Base-by-base conservation (phyloP, 2,329 filamentous ascomycete genomes). In the Coniochaeta prunicola region DNA sequence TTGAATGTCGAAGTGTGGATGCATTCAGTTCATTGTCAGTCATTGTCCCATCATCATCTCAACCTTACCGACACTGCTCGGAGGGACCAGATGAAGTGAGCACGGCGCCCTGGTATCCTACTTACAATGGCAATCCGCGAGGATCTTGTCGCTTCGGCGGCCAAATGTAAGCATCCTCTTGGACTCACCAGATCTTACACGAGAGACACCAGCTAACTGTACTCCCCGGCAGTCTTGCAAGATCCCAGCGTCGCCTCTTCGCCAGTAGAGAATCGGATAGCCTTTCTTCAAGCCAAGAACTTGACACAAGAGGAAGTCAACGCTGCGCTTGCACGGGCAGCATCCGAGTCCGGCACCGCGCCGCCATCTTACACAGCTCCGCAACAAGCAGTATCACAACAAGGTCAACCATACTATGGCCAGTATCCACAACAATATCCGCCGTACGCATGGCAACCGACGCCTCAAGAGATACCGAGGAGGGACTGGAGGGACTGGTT, bases 401-500 rank as follows among this genome's bases (percentile, higher is more conserved):
- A 75, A 62, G 74, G 76, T 38, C 70, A 63, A 58, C 71, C 73
- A 54, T 77, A 77, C 63, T 78, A 80, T 66, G 75, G 74, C 48
- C 53, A 72, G 57, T 81, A 81, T 58, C 74, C 75, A 58, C 71
- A 78, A 56, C 80, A 79, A 61, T 76, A 80, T 60, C 76, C 72
- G 21, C 74, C 75, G 1, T 78, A 79, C 59, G 76, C 80, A 64
- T 87, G 83, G 83, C 83, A 84, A 67, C 78, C 78, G 31, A 76
- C 74, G 30, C 73, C 80, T 8, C 78, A 83, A 3, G 78, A 82
- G 58, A 75, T 86, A 2, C 92, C 92, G 3, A 87, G 86, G 70
- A 82, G 94, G 69, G 94, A 99, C 75, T 99, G 94, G 94, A 84
- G 96, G 62, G 94, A 99, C 71, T 97, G 92, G 90, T 99, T 99